These are phyloP conservation scores for Hypomontagnella submonticulosa DNA, from an alignment of 495 filamentous ascomycete genomes.

Conservation along the genomic window DNA sequence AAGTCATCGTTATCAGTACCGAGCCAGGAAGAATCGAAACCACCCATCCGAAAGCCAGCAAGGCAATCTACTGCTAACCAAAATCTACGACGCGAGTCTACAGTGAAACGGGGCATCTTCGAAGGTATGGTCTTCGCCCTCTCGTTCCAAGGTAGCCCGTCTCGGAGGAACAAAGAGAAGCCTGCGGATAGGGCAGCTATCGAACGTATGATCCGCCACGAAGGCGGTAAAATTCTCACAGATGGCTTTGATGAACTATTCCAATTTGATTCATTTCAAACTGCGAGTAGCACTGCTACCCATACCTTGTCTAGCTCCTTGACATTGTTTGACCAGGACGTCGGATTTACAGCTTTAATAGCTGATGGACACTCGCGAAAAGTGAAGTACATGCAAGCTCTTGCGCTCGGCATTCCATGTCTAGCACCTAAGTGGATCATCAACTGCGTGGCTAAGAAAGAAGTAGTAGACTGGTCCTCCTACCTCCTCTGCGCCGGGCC, in stretches of 20 bases:
- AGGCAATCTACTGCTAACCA: slow-evolving; percentile 33
- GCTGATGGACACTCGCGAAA: slow-evolving; percentile 88
- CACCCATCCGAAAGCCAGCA: slow-evolving; percentile 26
- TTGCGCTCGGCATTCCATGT: slow-evolving; percentile 89
- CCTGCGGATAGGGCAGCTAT: slow-evolving; percentile 60
- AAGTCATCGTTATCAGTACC: slow-evolving; percentile 37
- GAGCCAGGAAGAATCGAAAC: slow-evolving; percentile 14
- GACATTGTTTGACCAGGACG: slow-evolving; percentile 43
- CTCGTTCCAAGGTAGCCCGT: slow-evolving; percentile 65
- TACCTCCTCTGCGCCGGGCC: slow-evolving; percentile 91
- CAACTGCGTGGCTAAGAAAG: slow-evolving; percentile 70
- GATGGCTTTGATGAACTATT: slow-evolving; percentile 90
- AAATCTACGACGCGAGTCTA: slow-evolving; percentile 36
- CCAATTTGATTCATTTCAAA: slow-evolving; percentile 56
- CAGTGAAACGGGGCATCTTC: slow-evolving; percentile 61
- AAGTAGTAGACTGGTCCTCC: slow-evolving; percentile 75
- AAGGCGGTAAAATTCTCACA: slow-evolving; percentile 78
- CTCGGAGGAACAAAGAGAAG: slow-evolving; percentile 64
- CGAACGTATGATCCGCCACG: slow-evolving; percentile 58
- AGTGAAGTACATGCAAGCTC: slow-evolving; percentile 93
- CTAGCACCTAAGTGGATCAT: slow-evolving; percentile 83
- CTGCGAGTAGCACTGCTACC: slow-evolving; percentile 24
- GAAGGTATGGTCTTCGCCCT: slow-evolving; percentile 83
- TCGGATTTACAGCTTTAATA: slow-evolving; percentile 85
- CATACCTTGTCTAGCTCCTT: slow-evolving; percentile 39